Evolutionary conservation across 441 rosid species (phyloP), one percentile per base, ranked within the genome.

Genomic region (Populus hybrid): DNA sequence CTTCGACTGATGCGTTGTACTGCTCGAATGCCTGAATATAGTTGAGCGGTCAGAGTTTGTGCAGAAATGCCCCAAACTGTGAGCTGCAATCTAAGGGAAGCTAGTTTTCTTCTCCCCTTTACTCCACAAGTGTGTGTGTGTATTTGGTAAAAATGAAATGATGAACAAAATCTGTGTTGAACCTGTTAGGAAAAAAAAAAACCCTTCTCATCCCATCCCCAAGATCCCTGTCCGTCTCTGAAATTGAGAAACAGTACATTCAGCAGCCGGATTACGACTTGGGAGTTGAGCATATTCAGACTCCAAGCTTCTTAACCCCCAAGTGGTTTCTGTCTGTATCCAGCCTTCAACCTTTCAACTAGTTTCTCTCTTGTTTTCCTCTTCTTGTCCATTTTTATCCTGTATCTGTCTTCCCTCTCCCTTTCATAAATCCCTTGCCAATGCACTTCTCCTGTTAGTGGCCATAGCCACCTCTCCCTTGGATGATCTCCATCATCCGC

Each of bases 371-470:
- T 89, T 0, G 85, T 89, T 86, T 92, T 97, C 86, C 97, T 90
- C 88, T 97, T 97, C 88, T 94, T 97, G 72, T 94, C 97, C 99
- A 97, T 97, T 87, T 97, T 97, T 73, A 84, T 73, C 82, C 99
- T 76, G 57, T 97, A 97, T 82, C 94, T 92, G 81, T 92, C 93
- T 85, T 92, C 99, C 69, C 98, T 92, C 81, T 94, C 99, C 80
- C 97, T 89, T 61, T 97, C 99, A 18, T 97, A 94, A 65, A 94
- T 85, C 75, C 99, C 99, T 85, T 90, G 96, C 99, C 99, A 97
- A 71, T 94, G 99, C 72, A 97, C 91, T 88, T 97, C 99, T 6
- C 99, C 99, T 0, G 95, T 97, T 75, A 87, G 80, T 10, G 99
- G 99, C 99, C 99, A 97, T 74, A 97, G 61, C 99, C 99, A 97